Conservation (phyloP, 352 stramenopile genomes). For the Pythium utonaiense region DNA sequence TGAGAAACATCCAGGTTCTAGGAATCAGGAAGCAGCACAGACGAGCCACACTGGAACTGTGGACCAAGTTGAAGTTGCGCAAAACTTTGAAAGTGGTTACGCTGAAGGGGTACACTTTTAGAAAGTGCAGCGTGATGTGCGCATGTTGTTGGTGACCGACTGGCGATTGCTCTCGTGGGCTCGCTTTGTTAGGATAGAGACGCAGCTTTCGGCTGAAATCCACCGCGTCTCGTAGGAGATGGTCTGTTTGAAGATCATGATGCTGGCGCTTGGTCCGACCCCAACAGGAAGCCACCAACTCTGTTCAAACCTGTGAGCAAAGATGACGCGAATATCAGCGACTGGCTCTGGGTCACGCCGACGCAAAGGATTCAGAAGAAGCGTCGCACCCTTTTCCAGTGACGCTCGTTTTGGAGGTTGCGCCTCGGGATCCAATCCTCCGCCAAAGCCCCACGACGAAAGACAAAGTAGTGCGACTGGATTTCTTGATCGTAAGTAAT, state of each 20-base stretch:
- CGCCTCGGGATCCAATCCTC: neutral
- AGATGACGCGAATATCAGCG: neutral
- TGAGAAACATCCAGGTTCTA: neutral
- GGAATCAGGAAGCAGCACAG: neutral
- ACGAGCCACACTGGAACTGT: neutral
- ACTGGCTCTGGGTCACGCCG: neutral
- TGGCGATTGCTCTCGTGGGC: constrained; percentile 74
- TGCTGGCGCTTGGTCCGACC: constrained; percentile 72
- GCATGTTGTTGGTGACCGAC: no score
- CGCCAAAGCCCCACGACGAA: neutral
- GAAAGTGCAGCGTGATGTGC: no score
- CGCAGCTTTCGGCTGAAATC: constrained; percentile 84
- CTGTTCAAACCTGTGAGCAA: constrained; percentile 58
- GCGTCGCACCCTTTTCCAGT: neutral
- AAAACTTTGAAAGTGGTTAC: neutral
- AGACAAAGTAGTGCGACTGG: neutral
- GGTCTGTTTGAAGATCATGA: constrained; percentile 86
- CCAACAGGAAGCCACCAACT: constrained; percentile 84
- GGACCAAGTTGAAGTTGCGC: neutral
- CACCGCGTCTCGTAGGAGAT: constrained; percentile 85
- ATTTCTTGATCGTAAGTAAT: neutral
- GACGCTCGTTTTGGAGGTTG: neutral
- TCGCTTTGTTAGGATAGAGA: constrained; percentile 56
- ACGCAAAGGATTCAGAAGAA: neutral
- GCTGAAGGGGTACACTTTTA: neutral